phyloP scores from a whole-genome alignment of 2,329 filamentous ascomycete species.

The Ceratocystis lukuohia region DNA sequence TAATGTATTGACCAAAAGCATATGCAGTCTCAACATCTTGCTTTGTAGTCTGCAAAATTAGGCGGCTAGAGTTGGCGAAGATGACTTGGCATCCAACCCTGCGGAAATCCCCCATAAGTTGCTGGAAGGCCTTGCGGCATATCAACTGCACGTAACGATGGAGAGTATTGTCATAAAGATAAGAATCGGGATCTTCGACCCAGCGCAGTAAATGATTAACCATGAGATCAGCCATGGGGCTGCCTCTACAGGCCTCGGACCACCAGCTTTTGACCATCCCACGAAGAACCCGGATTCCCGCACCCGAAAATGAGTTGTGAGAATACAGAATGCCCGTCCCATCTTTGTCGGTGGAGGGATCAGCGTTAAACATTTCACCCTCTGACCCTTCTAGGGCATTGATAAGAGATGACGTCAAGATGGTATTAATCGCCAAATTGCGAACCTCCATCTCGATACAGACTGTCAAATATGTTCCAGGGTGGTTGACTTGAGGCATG shows the following conservation, averaged over 20 bases:
- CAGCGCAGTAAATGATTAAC: conserved; percentile 95
- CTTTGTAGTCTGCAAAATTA: conserved; percentile 92
- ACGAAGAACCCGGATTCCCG: conserved; percentile 75
- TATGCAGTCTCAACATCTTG: conserved; percentile 92
- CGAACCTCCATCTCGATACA: conserved; percentile 91
- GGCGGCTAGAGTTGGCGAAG: conserved; percentile 80
- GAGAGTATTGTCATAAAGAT: conserved; percentile 84
- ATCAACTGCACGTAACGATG: conserved; percentile 99
- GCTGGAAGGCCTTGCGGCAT: conserved; percentile 91
- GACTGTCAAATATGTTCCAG: conserved; percentile 86
- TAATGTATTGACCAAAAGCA: conserved; percentile 92
- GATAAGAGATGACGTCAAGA: conserved; percentile 88
- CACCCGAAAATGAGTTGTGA: conserved; percentile 66
- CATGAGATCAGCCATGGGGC: conserved; percentile 91
- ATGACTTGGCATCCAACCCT: conserved; percentile 89
- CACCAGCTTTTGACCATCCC: conserved; percentile 99
- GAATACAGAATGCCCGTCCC: conserved; percentile 27
- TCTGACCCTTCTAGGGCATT: conserved; percentile 90
- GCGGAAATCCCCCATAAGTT: conserved; percentile 92
- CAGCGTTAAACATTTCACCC: conserved; percentile 68
- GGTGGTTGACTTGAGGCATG: conserved; percentile 87
- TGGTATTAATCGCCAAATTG: conserved; percentile 94
- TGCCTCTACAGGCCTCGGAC: conserved; percentile 81
- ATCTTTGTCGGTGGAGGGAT: conserved; percentile 44
- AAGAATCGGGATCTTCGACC: conserved; percentile 87